phyloP scores from a whole-genome alignment of 495 filamentous ascomycete species.

The Aspergillus funiculosus region DNA sequence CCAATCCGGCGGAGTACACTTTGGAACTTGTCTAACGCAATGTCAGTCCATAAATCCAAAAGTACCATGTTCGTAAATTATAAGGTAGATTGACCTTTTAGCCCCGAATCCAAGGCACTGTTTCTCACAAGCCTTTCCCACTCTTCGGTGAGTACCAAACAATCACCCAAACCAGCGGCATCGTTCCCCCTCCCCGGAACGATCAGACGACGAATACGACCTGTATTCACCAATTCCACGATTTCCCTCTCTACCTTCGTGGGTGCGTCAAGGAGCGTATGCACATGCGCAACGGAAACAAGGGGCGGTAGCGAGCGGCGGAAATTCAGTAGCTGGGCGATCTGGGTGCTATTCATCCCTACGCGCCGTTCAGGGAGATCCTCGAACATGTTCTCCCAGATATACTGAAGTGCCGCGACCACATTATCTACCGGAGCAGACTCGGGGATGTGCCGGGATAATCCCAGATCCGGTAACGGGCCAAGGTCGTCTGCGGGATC shows the following conservation, averaged over 20 bases:
- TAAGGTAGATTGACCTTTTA: conserved; percentile 39
- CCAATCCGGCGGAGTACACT: conserved; percentile 50
- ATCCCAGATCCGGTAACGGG: conserved; percentile 35
- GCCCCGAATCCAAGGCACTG: conserved; percentile 37
- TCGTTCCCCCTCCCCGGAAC: conserved; percentile 60
- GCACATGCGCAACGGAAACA: conserved; percentile 65
- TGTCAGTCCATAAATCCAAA: not conserved
- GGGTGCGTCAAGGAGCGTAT: conserved; percentile 57
- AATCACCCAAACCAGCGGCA: conserved; percentile 60
- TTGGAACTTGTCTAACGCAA: conserved; percentile 47
- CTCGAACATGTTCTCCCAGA: conserved; percentile 60
- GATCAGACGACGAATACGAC: conserved; percentile 58
- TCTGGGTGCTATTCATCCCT: conserved; percentile 70
- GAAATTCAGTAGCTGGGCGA: conserved; percentile 65
- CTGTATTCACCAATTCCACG: conserved; percentile 53
- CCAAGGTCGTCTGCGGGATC: conserved; percentile 42
- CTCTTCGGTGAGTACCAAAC: conserved; percentile 58
- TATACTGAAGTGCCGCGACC: conserved; percentile 56
- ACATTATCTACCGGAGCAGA: conserved; percentile 58
- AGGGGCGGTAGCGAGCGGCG: conserved; percentile 61
- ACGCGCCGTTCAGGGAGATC: conserved; percentile 57
- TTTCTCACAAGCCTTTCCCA: conserved; percentile 53
- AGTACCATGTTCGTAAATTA: not conserved
- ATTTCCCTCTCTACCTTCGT: conserved; percentile 72
- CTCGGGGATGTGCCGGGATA: conserved; percentile 33